Conservation (phyloP, 176 grass and related monocot genomes). For the Avena insularis region DNA sequence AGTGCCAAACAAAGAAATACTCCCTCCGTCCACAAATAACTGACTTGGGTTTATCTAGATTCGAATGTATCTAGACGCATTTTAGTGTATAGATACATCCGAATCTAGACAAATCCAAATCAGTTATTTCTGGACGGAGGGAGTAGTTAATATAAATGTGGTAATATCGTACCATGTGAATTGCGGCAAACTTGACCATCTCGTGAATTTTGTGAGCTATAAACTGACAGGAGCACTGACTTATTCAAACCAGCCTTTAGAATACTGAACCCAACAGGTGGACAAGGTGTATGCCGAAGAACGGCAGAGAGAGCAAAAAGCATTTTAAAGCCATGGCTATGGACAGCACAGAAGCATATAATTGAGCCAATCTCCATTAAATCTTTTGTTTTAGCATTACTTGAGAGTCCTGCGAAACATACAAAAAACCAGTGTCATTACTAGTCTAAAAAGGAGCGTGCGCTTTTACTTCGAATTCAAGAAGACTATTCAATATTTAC, state of each 20-base stretch:
- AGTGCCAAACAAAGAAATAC: not conserved
- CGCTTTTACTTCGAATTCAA: slow-evolving; percentile 31
- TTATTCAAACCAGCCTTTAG: slow-evolving; percentile 96
- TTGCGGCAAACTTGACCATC: slow-evolving; percentile 47
- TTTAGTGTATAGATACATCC: too few species aligned
- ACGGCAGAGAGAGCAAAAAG: slow-evolving; percentile 87
- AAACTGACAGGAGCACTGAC: slow-evolving; percentile 91
- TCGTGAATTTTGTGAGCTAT: slow-evolving; percentile 70
- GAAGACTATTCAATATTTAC: slow-evolving; percentile 11
- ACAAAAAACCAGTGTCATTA: slow-evolving; percentile 25
- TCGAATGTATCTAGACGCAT: too few species aligned
- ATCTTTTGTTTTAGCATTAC: slow-evolving; percentile 67
- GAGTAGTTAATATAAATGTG: not conserved
- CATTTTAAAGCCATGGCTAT: slow-evolving; percentile 98
- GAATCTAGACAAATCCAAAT: too few species aligned
- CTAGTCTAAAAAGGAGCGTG: not conserved
- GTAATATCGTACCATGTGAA: slow-evolving; percentile 69
- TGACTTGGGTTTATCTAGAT: too few species aligned
- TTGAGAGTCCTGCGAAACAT: slow-evolving; percentile 68
- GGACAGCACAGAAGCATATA: slow-evolving; percentile 91
- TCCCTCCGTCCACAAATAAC: too few species aligned
- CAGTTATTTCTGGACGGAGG: too few species aligned
- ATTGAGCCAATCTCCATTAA: slow-evolving; percentile 87
- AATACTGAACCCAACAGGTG: slow-evolving; percentile 92
- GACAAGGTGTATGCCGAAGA: slow-evolving; percentile 87